These are phyloP conservation scores for Flammula alnicola DNA, from an alignment of 1,284 basidiomycete genomes.

Conservation along the genomic window DNA sequence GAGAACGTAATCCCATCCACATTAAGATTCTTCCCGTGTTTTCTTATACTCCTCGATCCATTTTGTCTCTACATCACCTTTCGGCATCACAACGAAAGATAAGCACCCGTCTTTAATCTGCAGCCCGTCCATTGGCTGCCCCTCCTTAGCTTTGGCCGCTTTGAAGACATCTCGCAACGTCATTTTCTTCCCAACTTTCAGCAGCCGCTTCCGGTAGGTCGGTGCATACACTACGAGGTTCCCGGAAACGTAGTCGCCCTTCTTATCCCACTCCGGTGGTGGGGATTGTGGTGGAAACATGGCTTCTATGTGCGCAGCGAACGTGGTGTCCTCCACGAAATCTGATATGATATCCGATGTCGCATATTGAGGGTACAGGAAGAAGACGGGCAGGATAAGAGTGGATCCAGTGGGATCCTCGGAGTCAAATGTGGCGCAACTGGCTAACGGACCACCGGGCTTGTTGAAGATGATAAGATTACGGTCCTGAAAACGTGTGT, in stretches of 20 bases:
- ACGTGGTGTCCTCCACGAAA: slow-evolving; percentile 87
- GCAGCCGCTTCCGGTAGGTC: slow-evolving; percentile 73
- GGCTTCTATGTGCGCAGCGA: slow-evolving; percentile 75
- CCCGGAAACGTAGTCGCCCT: slow-evolving; percentile 71
- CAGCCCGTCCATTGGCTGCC: slow-evolving; percentile 75
- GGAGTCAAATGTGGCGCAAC: slow-evolving; percentile 57
- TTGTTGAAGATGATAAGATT: slow-evolving; percentile 64
- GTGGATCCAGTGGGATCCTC: slow-evolving; percentile 43
- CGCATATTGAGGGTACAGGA: slow-evolving; percentile 90
- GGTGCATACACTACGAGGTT: slow-evolving; percentile 85
- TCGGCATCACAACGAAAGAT: slow-evolving; percentile 85
- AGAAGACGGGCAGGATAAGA: slow-evolving; percentile 86
- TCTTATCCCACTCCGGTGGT: slow-evolving; percentile 78
- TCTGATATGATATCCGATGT: slow-evolving; percentile 88
- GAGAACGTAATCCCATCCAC: background rate
- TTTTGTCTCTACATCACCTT: slow-evolving; percentile 78
- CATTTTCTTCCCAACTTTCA: slow-evolving; percentile 92
- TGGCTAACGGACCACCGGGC: slow-evolving; percentile 58
- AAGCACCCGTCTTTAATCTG: slow-evolving; percentile 88
- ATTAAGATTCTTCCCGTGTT: slow-evolving; percentile 43
- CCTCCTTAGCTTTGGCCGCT: slow-evolving; percentile 62
- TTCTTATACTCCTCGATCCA: slow-evolving; percentile 94
- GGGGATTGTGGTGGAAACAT: slow-evolving; percentile 81
- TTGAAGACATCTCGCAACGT: slow-evolving; percentile 79
- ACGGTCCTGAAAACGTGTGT: slow-evolving; percentile 54